Conservation (phyloP, 2,329 filamentous ascomycete species). For the Geoglossum cookeanum region DNA sequence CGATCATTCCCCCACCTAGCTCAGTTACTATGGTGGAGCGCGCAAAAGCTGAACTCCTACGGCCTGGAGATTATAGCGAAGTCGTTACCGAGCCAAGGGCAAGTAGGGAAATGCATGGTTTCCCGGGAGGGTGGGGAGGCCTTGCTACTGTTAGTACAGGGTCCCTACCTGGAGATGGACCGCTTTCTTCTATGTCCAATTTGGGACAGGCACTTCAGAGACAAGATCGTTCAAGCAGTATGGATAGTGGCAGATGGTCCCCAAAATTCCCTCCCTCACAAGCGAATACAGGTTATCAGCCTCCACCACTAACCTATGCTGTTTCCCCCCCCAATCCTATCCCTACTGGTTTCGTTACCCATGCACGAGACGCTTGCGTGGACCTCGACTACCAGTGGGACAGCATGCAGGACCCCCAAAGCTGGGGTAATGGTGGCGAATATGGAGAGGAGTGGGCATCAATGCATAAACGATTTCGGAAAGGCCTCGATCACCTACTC, state of each 20-base stretch:
- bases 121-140: conserved; percentile 33
- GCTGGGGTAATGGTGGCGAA: conserved; percentile 75
- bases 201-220: conserved; percentile 21
- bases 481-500: conserved; percentile 58
- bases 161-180: neutral
- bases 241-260: conserved; percentile 15
- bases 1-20: conserved; percentile 73
- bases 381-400: conserved; percentile 94
- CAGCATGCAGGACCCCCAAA: conserved; percentile 56
- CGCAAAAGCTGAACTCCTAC: conserved; percentile 72
- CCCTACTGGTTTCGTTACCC: conserved; percentile 70
- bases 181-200: conserved; percentile 11
- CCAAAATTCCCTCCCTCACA: conserved; percentile 18
- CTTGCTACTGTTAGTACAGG: neutral
- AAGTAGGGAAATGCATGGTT: conserved; percentile 19
- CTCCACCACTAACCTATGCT: conserved; percentile 67
- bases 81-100: conserved; percentile 7
- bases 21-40: conserved; percentile 73
- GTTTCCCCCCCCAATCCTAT: conserved; percentile 65
- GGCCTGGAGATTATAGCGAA: conserved; percentile 39
- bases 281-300: conserved; percentile 36
- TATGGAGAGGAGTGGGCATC: conserved; percentile 88
- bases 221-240: conserved; percentile 29
- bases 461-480: conserved; percentile 83
- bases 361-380: conserved; percentile 72